Evolutionary conservation across 164 flowering plant species (phyloP).

Genomic region (Warburgia ugandensis): DNA sequence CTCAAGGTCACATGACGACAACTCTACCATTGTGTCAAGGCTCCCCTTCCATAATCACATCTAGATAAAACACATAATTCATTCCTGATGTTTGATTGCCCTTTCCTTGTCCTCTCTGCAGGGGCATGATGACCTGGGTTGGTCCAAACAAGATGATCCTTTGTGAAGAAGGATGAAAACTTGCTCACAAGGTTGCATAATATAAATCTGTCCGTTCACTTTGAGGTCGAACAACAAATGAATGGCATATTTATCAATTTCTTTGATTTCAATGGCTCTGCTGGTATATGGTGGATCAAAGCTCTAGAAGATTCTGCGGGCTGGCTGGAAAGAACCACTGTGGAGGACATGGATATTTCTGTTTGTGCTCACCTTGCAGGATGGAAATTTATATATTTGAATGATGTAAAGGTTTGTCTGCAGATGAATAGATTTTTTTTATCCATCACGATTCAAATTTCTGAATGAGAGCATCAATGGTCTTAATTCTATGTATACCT

Average conservation of each 20-base stretch:
- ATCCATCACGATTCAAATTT: not conserved
- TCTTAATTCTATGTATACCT: not conserved
- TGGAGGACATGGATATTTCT: slow-evolving; percentile 98
- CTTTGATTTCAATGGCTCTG: slow-evolving; percentile 96
- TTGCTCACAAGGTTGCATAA: slow-evolving; percentile 93
- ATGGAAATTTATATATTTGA: slow-evolving; percentile 88
- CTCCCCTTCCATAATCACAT: too few relatives aligned
- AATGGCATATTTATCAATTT: slow-evolving; percentile 86
- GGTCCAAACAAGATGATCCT: slow-evolving; percentile 90
- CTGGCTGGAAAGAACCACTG: slow-evolving; percentile 95
- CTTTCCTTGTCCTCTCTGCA: slow-evolving; percentile 19
- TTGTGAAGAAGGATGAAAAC: slow-evolving; percentile 97
- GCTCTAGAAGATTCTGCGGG: slow-evolving; percentile 97
- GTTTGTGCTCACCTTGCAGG: slow-evolving; percentile 96
- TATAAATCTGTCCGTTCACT: slow-evolving; percentile 81
- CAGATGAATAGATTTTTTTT: not conserved
- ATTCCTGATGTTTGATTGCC: not conserved
- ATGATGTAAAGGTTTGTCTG: slow-evolving; percentile 84
- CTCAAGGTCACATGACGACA: too few relatives aligned
- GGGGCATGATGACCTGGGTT: slow-evolving; percentile 86
- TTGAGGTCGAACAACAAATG: slow-evolving; percentile 97
- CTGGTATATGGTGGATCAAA: slow-evolving; percentile 98
- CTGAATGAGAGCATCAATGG: not conserved
- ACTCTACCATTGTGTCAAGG: too few relatives aligned
- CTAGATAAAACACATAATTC: too few relatives aligned